Base-by-base conservation (phyloP, 768 basidiomycete species). In the Mycena polygramma region DNA sequence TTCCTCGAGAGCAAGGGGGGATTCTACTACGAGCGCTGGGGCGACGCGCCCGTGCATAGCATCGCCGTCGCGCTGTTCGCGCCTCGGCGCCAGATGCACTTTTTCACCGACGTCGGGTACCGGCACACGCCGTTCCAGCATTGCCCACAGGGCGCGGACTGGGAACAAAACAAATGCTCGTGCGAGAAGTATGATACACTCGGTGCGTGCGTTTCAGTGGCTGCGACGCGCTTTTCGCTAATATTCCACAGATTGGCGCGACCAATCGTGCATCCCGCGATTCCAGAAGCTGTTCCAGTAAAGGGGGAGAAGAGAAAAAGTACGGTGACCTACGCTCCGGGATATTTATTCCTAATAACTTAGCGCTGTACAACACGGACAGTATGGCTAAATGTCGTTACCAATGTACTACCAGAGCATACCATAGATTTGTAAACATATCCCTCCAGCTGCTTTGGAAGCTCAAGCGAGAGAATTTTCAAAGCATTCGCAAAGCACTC, bases 71-170 rank as follows among this genome's bases (percentile, higher is more conserved):
- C 87, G 0, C 78, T 90, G 14, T 87, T 89, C 46, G 60, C 87
- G 15, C 81, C 82, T 24, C 88, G 86, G 73, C 82, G 86, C 10
- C 85, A 89, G 74, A 79, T 91, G 36, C 89, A 92, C 75, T 92
- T 88, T 73, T 93, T 93, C 79, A 22, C 55, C 22, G 90, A 92
- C 75, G 90, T 93, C 35, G 91, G 92, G 7, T 92, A 92, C 77
- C 80, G 84, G 52, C 91, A 92, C 65, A 80, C 85, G 48, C 90
- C 90, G 9, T 91, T 89, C 80, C 85, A 89, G 76, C 88, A 88
- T 63, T 89, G 91, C 77, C 84, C 85, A 51, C 69, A 73, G 36
- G 65, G 48, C 20, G 9, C 13, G 2, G 60, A 58, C 6, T 63
- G 45, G 41, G 57, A 20, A 35, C 0, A 14, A 30, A 41, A 45